Evolutionary conservation across 148 eudicot species (phyloP).

Genomic region (Dysphania ambrosioides): DNA sequence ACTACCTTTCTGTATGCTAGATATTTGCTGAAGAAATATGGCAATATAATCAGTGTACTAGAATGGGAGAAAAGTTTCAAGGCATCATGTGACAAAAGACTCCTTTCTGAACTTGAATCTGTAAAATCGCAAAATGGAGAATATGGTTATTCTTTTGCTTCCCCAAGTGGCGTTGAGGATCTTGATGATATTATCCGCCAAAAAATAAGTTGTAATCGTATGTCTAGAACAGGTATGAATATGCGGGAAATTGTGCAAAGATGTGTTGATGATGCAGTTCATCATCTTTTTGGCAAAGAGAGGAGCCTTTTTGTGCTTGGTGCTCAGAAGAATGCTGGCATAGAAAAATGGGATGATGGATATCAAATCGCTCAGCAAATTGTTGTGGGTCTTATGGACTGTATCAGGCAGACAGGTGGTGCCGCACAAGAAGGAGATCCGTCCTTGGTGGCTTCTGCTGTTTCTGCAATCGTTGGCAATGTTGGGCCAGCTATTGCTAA

Average conservation of each 20-base stretch:
- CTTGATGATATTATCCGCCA: conserved; percentile 84
- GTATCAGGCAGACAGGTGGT: conserved; percentile 95
- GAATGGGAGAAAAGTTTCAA: conserved; percentile 87
- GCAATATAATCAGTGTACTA: conserved; percentile 52
- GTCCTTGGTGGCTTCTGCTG: conserved; percentile 86
- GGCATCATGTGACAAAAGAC: conserved; percentile 72
- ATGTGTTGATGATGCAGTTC: conserved; percentile 67
- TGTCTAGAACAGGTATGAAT: conserved; percentile 75
- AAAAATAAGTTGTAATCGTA: conserved; percentile 69
- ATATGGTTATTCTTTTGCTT: conserved; percentile 66
- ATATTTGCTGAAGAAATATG: conserved; percentile 69
- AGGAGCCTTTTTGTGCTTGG: conserved; percentile 65
- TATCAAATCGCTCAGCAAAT: conserved; percentile 75
- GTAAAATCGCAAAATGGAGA: conserved; percentile 78
- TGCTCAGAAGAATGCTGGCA: conserved; percentile 51
- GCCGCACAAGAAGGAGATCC: conserved; percentile 99
- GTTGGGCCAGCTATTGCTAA: conserved; percentile 69
- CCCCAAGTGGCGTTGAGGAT: conserved; percentile 87
- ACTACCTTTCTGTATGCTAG: conserved; percentile 68
- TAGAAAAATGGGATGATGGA: conserved; percentile 79
- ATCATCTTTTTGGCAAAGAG: conserved; percentile 65
- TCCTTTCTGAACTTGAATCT: conserved; percentile 80
- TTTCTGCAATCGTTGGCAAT: conserved; percentile 81
- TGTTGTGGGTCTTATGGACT: conserved; percentile 69
- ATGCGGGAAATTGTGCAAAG: conserved; percentile 81